Conservation (phyloP, 2,329 filamentous ascomycete genomes). For the Phaeosphaeria sp. region DNA sequence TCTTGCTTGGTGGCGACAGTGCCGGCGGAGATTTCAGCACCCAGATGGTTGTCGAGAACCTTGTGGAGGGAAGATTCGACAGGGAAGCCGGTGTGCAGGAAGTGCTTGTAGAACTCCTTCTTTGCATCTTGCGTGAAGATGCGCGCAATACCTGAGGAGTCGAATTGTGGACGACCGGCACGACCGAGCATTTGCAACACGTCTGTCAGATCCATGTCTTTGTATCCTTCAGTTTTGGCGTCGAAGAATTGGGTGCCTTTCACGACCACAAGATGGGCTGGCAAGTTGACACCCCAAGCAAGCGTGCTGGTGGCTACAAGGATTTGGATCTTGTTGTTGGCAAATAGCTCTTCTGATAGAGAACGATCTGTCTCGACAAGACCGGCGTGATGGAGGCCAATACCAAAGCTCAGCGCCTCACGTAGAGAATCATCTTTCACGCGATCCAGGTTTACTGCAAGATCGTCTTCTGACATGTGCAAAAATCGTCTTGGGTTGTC, state of each 20-base stretch:
- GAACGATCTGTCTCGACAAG: constrained; percentile 93
- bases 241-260: constrained; percentile 99
- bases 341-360: constrained; percentile 90
- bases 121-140: constrained; percentile 98
- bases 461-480: constrained; percentile 91
- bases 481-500: constrained; percentile 95
- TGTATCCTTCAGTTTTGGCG: constrained; percentile 96
- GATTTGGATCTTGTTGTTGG: constrained; percentile 98
- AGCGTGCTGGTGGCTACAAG: constrained; percentile 94
- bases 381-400: constrained; percentile 95
- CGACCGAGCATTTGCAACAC: constrained; percentile 97
- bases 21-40: constrained; percentile 91
- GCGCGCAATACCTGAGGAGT: constrained; percentile 91
- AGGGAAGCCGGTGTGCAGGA: constrained; percentile 95
- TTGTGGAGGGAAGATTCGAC: constrained; percentile 97
- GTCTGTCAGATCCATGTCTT: constrained; percentile 98
- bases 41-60: constrained; percentile 94
- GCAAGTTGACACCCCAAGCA: constrained; percentile 97
- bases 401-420: constrained; percentile 96
- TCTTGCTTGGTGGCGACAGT: constrained; percentile 96
- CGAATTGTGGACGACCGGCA: constrained; percentile 94
- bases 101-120: constrained; percentile 99
- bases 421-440: constrained; percentile 93
- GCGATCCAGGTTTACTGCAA: constrained; percentile 83
- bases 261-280: constrained; percentile 94